Conservation (phyloP, 345 rosid species). For the Kernera saxatilis region DNA sequence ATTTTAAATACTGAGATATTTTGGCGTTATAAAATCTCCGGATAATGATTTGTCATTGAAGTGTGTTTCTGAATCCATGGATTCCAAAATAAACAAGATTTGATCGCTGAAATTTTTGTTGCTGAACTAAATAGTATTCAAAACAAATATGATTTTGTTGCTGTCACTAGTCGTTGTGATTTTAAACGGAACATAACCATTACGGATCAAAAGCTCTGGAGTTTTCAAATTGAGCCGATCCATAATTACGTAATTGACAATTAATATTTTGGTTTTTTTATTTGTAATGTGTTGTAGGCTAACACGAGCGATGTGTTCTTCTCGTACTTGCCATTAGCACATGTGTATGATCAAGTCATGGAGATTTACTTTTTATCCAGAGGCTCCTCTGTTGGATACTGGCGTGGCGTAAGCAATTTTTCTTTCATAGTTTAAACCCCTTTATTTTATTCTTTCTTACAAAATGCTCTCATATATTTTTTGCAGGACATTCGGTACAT, state of each 20-base stretch:
- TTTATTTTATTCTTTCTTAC: neutral
- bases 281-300: conserved; percentile 39
- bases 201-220: neutral
- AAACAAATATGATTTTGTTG: neutral
- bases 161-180: neutral
- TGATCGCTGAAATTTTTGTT: neutral
- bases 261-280: neutral
- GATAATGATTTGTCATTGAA: neutral
- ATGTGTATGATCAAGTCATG: conserved; percentile 78
- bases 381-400: conserved; percentile 84
- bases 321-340: conserved; percentile 95
- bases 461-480: neutral
- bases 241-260: neutral
- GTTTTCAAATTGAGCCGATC: neutral
- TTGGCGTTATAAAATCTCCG: neutral
- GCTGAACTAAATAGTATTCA: no score
- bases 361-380: conserved; percentile 68
- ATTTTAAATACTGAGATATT: neutral
- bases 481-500: conserved; percentile 62
- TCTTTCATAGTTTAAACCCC: neutral
- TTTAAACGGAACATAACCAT: neutral
- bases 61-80: neutral
- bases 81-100: no score
- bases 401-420: conserved; percentile 67
- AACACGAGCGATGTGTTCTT: conserved; percentile 72